Base-by-base conservation (phyloP, 1,284 basidiomycete species). In the Pyrrhoderma noxium region DNA sequence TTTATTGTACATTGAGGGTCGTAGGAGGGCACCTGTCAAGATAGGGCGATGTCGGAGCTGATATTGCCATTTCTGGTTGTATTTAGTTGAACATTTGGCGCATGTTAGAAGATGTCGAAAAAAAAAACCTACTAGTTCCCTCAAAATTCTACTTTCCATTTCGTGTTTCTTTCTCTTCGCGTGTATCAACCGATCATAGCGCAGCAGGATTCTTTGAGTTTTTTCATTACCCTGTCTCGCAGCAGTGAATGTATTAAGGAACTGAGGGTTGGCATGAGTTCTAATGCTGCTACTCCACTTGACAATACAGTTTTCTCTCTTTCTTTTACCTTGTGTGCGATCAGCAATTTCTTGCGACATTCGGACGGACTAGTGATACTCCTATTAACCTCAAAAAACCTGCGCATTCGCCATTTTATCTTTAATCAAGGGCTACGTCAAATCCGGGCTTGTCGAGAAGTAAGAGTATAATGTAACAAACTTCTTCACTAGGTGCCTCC, bases 11-110 rank as follows among this genome's bases (percentile, higher is more conserved):
- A 76, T 47, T 0, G 82, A 74, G 0, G 87, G 75, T 8, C 77
- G 77, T 22, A 89, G 62, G 61, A 79, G 76, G 3, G 71, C 74
- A 2, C 88, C 86, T 1, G 85, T 89, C 49, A 89, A 65, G 36
- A 82, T 79, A 3, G 85, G 79, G 1, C 79, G 73, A 27, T 69
- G 73, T 35, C 68, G 70, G 46, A 82, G 65, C 38, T 68, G 67
- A n/a, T 72, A 59, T 55, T 73, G 71, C 70, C 77, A 80, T 53
- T 71, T 72, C 77, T 55, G 35, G 45, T 2, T n/a, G 36, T 45
- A 5, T 27, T 13, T 31, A 14, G 14, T 45, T 14, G 27, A 8
- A 21, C 7, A 38, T 11, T n/a, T 22, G 34, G 2, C 2, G 18
- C 25, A 34, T 27, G 14, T n/a, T 9, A 14, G 19, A 35, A 40